Percentiles rank a stretch among this genome's conserved stretches.
Evolutionary conservation across 169 alveolate species (phyloP).

Genomic region (Prorocentrum cordatum): DNA sequence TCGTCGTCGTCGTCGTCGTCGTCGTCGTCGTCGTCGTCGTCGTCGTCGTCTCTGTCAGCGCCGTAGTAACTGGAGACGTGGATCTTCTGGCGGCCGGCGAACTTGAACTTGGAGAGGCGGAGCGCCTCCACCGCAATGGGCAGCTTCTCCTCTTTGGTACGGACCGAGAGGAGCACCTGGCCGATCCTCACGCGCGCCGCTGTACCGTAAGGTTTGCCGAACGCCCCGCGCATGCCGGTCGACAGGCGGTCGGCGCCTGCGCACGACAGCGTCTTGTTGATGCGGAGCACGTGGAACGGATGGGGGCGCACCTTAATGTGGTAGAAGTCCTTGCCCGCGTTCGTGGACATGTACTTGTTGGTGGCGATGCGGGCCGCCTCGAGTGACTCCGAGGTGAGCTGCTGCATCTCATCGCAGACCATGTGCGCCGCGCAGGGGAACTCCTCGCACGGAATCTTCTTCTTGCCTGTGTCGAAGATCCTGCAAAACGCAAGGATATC

Average conservation of each 20-base stretch:
- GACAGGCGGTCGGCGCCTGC: slow-evolving; percentile 97
- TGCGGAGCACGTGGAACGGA: slow-evolving; percentile 99
- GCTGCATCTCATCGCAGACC: slow-evolving; percentile 97
- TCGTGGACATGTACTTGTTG: slow-evolving; percentile 94
- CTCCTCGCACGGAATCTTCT: slow-evolving; percentile 94
- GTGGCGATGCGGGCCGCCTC: slow-evolving; percentile 99
- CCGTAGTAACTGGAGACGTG: slow-evolving; percentile 97
- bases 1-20: not conserved
- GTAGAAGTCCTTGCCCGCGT: slow-evolving; percentile 96
- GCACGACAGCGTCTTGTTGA: slow-evolving; percentile 99
- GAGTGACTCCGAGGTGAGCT: slow-evolving; percentile 96
- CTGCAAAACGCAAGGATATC: not conserved
- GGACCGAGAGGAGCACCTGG: slow-evolving; percentile 73
- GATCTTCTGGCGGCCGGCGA: slow-evolving; percentile 99
- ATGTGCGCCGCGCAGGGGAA: slow-evolving; percentile 96
- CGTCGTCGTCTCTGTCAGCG: not conserved
- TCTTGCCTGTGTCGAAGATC: slow-evolving; percentile 93
- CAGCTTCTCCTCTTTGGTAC: slow-evolving; percentile 78
- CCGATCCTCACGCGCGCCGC: slow-evolving; percentile 96
- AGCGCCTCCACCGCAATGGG: slow-evolving; percentile 86
- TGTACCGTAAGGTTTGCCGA: slow-evolving; percentile 97
- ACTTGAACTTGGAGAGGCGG: slow-evolving; percentile 92
- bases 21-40: not conserved
- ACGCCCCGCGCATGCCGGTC: slow-evolving; percentile 98
- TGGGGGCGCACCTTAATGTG: slow-evolving; percentile 97